Evolutionary conservation across 257 asterid species (phyloP).

Genomic region (Petunia axillaris): DNA sequence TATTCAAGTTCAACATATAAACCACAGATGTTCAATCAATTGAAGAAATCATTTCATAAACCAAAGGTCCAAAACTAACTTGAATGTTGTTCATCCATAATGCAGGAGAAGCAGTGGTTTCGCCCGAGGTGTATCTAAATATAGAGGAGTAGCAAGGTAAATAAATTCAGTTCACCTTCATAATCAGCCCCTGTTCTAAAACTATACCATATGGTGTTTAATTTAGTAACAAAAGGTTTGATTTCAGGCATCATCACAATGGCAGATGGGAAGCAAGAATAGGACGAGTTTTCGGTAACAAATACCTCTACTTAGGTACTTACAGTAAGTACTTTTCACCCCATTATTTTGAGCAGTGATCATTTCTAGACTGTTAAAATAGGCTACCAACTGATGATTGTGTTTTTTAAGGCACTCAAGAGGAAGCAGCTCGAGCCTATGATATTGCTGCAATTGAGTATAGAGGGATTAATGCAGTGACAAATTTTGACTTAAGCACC

Average conservation of each 20-base stretch:
- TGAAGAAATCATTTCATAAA: no score
- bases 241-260: slow-evolving; percentile 66
- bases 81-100: neutral
- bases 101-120: slow-evolving; percentile 85
- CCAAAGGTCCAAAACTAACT: neutral
- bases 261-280: slow-evolving; percentile 91
- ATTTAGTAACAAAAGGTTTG: neutral
- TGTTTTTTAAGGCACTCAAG: slow-evolving; percentile 61
- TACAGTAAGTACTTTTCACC: slow-evolving; percentile 46
- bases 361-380: neutral
- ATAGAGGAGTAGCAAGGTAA: slow-evolving; percentile 81
- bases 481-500: slow-evolving; percentile 66
- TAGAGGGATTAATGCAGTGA: slow-evolving; percentile 70
- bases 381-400: neutral
- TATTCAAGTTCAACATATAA: neutral
- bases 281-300: slow-evolving; percentile 71
- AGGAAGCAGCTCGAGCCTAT: slow-evolving; percentile 78
- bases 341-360: slow-evolving; percentile 1
- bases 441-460: slow-evolving; percentile 80
- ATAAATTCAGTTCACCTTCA: neutral
- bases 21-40: neutral
- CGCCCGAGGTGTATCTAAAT: slow-evolving; percentile 76
- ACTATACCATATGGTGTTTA: neutral
- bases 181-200: neutral
- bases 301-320: slow-evolving; percentile 74